Evolutionary conservation across 1,139 yeast genomes (phyloP).

Genomic region (Yamadazyma atmosphaerica): DNA sequence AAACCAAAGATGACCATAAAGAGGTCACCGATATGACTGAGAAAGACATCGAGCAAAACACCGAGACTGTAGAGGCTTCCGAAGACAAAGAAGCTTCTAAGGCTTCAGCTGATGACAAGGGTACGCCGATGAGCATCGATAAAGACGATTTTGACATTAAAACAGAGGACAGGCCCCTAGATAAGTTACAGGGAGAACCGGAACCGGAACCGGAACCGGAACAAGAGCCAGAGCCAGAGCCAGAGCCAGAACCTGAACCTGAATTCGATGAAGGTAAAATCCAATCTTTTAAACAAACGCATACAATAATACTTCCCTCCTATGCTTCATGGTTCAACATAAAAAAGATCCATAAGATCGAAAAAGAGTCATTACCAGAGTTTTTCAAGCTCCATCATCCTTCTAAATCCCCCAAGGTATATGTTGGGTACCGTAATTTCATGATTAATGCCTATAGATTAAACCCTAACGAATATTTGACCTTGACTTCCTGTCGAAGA

Average conservation of each 20-base stretch:
- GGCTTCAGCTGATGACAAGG: background rate
- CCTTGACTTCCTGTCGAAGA: slow-evolving; percentile 92
- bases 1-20: too few species aligned
- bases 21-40: too few species aligned
- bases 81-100: background rate
- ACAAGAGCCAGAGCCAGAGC: slow-evolving; percentile 4
- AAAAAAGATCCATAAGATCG: slow-evolving; percentile 63
- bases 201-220: background rate
- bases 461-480: slow-evolving; percentile 89
- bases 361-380: slow-evolving; percentile 81
- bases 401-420: slow-evolving; percentile 86
- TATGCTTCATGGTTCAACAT: slow-evolving; percentile 90
- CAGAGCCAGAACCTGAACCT: slow-evolving; percentile 13
- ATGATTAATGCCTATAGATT: slow-evolving; percentile 91
- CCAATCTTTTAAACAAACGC: slow-evolving; percentile 57
- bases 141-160: background rate
- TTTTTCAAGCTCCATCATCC: slow-evolving; percentile 76
- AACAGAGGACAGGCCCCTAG: background rate
- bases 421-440: slow-evolving; percentile 85
- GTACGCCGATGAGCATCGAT: background rate
- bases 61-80: background rate
- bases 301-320: slow-evolving; percentile 89
- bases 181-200: background rate
- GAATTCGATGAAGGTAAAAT: slow-evolving; percentile 17
- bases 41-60: background rate